Base-by-base conservation (phyloP, 352 stramenopile species). In the Pythium grandisporangium region DNA sequence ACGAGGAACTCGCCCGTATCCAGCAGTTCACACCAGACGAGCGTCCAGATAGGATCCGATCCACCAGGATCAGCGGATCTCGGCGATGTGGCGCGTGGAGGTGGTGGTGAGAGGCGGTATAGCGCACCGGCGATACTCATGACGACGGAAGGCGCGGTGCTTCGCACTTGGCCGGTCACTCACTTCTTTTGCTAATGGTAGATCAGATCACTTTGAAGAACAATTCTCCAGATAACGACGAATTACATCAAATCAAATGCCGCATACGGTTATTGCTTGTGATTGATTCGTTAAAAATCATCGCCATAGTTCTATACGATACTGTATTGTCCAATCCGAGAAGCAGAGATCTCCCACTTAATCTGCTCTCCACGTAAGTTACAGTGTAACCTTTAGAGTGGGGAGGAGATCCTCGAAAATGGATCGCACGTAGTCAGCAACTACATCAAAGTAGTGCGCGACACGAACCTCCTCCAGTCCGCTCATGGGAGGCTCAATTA, bases 21-120 rank as follows among this genome's bases (percentile, higher is more conserved):
- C 23, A 83, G 48, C 43, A 93, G 58, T 45, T 87, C 61, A 44
- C 80, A 90, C 74, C 72, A 93, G 21, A 90, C 80, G 20, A 80
- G 54, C 25, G 62, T 83, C 80, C 80, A 93, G 45, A 14, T 32
- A 42, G 88, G 73, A 12, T 72, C 77, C 4, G 71, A 61, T 47
- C 83, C 82, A 51, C 58, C 83, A 34, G 63, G 69, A 59, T 58
- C 83, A 47, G 85, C 85, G 21, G 85, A 64, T 54, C 76, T 67
- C 48, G 68, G 70, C 33, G n/a, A n/a, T n/a, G n/a, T n/a, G n/a
- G n/a, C n/a, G n/a, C n/a, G n/a, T n/a, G n/a, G n/a, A n/a, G n/a
- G n/a, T n/a, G n/a, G n/a, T n/a, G n/a, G n/a, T n/a, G 68, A 72
- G 39, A 70, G 76, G 42, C 72, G 70, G 45, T 89, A 89, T 7